Base-by-base conservation (phyloP, 1,284 basidiomycete genomes). In the Apiotrichum sp. region DNA sequence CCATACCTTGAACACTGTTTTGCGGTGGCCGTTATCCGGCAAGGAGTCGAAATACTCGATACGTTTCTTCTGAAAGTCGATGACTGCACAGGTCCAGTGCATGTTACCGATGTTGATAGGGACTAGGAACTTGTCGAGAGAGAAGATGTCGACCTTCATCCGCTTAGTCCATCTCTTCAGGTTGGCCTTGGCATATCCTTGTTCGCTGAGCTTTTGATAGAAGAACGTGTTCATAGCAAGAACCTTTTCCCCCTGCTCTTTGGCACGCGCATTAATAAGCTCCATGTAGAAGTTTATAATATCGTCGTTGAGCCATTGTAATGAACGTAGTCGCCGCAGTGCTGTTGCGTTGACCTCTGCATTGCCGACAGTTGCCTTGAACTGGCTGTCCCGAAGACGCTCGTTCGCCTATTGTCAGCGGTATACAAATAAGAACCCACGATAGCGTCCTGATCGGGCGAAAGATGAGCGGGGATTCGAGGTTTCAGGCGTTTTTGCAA, bases 41-140 rank as follows among this genome's bases (percentile, higher is more conserved):
- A 98, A 87, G 67, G 92, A 97, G 72, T 99, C 96, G 70, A 93
- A 97, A 44, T 89, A 93, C 72, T 98, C 95, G 71, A 99, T 86
- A 48, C 95, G 84, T 73, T 91, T 93, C 64, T 80, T 77, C 44
- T 83, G 82, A 73, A 98, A 86, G 74, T 98, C 93, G 68, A 99
- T 92, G 0, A 88, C 88, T 3, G 89, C 92, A 43, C 86, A 88
- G 0, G 88, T 90, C 96, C 96, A 99, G 74, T 99, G 96, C n/a
- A 84, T 76, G 69, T 95, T 93, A 55, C 82, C 82, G 57, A 92
- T 85, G 71, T 99, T 98, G 65, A 98, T 82, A 0, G 96, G 93
- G 65, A 98, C 83, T 34, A 98, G 82, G 29, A 96, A 74, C 54
- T 88, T 70, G 67, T 98, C 93, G 70, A 96, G 93, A 31, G 82